Percentiles rank a stretch among this genome's conserved stretches.
Conservation (phyloP, 129 eudicot genomes). For the Helichrysum umbraculigerum region DNA sequence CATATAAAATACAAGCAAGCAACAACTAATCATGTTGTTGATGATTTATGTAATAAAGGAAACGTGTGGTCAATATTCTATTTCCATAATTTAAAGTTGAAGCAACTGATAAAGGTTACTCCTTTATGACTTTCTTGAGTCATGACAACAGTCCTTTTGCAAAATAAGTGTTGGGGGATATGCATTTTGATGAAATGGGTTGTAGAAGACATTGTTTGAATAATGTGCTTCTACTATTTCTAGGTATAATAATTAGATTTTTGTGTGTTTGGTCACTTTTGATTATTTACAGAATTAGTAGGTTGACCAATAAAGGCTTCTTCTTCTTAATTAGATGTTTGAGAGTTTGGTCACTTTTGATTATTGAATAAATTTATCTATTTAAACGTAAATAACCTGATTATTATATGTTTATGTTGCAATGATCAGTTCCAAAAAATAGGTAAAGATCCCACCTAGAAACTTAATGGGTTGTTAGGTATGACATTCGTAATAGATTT, state of each 20-base stretch:
- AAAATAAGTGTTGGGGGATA: background rate
- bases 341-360: background rate
- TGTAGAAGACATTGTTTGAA: background rate
- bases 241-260: background rate
- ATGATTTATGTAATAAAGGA: background rate
- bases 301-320: too few relatives aligned
- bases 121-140: slow-evolving; percentile 5
- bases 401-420: background rate
- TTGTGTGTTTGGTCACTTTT: background rate
- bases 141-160: background rate
- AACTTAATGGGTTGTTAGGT: slow-evolving; percentile 11
- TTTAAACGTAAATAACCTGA: background rate
- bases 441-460: slow-evolving; percentile 1
- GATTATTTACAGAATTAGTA: background rate
- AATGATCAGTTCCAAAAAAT: background rate
- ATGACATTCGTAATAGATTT: background rate
- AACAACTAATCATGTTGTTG: slow-evolving; percentile 5
- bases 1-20: background rate
- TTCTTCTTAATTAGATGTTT: too few relatives aligned
- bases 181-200: background rate
- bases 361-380: background rate
- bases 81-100: background rate
- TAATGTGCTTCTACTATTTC: too few relatives aligned
- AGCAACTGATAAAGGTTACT: background rate
- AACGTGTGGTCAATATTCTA: background rate